phyloP scores from a whole-genome alignment of 1,284 basidiomycete species.

The Cryptococcus hybrid region DNA sequence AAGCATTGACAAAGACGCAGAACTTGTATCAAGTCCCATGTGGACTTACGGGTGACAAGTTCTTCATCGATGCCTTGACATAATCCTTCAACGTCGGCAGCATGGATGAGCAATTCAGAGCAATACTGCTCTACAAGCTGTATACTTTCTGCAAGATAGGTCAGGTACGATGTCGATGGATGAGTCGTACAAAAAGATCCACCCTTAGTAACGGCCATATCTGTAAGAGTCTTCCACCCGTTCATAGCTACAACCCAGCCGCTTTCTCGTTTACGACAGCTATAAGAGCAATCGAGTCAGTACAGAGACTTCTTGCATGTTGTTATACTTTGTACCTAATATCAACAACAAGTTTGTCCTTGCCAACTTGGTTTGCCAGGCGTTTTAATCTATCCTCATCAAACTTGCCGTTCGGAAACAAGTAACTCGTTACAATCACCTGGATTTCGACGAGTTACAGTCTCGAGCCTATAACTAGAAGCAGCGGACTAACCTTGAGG shows the following conservation, averaged over 20 bases:
- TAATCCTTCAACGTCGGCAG: conserved; percentile 95
- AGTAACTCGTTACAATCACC: conserved; percentile 95
- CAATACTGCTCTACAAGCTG: conserved; percentile 30
- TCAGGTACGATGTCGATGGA: background rate
- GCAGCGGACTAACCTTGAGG: conserved; percentile 68
- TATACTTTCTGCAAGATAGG: conserved; percentile 29
- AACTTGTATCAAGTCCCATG: background rate
- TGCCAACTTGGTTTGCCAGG: conserved; percentile 69
- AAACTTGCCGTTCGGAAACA: conserved; percentile 83
- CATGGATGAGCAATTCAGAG: conserved; percentile 94
- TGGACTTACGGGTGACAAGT: conserved; percentile 70
- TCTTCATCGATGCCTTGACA: conserved; percentile 95
- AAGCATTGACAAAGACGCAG: background rate
- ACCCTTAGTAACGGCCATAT: conserved; percentile 89
- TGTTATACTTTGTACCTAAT: conserved; percentile 63
- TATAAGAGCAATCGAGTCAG: conserved; percentile 40
- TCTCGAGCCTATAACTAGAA: background rate
- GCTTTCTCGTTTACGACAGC: conserved; percentile 74
- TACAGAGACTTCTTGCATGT: background rate
- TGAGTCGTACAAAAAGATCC: conserved; percentile 13
- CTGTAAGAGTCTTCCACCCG: conserved; percentile 95
- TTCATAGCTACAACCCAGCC: conserved; percentile 98
- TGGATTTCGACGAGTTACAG: conserved; percentile 37
- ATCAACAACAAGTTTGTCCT: conserved; percentile 89
- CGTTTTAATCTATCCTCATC: conserved; percentile 67